A percentile compares a stretch with the other conserved stretches of the same genome.
phyloP scores from a whole-genome alignment of 345 rosid species.

The Eucalyptus decipiens region DNA sequence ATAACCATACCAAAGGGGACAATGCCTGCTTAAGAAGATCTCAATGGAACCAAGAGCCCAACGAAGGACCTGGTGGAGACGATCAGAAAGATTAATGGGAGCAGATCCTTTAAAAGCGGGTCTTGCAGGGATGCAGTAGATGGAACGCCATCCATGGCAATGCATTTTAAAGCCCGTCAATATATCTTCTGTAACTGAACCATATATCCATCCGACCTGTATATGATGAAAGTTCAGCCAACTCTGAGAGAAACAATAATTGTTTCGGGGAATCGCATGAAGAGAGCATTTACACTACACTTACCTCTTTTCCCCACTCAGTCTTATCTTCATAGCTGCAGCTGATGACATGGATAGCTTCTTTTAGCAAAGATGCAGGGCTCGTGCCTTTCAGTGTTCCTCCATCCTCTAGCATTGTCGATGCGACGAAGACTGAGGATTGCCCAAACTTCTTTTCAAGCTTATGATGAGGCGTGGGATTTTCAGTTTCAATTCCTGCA shows the following conservation, averaged over 20 bases:
- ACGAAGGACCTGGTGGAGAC: conserved; percentile 50
- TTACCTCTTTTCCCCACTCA: conserved; percentile 83
- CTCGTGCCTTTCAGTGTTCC: conserved; percentile 34
- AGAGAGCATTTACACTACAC: not conserved
- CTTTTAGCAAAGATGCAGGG: conserved; percentile 52
- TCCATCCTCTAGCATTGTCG: conserved; percentile 43
- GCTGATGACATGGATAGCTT: conserved; percentile 72
- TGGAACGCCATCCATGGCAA: conserved; percentile 74
- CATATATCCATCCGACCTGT: conserved; percentile 64
- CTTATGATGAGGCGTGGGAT: conserved; percentile 10
- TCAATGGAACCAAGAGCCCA: conserved; percentile 66
- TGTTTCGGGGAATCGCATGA: not conserved
- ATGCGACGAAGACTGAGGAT: conserved; percentile 50
- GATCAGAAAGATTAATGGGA: conserved; percentile 52
- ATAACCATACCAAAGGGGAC: conserved; percentile 73
- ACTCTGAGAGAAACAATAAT: not conserved
- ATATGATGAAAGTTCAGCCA: not conserved
- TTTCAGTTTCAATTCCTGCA: conserved; percentile 16
- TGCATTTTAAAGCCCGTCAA: conserved; percentile 75
- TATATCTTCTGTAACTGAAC: conserved; percentile 56
- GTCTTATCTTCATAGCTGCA: conserved; percentile 65
- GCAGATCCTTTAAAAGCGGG: conserved; percentile 60
- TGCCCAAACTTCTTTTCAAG: conserved; percentile 68
- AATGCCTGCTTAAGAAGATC: conserved; percentile 61
- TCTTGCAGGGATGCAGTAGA: conserved; percentile 46